Base-by-base conservation (phyloP, 345 rosid species). In the Salix caprea region DNA sequence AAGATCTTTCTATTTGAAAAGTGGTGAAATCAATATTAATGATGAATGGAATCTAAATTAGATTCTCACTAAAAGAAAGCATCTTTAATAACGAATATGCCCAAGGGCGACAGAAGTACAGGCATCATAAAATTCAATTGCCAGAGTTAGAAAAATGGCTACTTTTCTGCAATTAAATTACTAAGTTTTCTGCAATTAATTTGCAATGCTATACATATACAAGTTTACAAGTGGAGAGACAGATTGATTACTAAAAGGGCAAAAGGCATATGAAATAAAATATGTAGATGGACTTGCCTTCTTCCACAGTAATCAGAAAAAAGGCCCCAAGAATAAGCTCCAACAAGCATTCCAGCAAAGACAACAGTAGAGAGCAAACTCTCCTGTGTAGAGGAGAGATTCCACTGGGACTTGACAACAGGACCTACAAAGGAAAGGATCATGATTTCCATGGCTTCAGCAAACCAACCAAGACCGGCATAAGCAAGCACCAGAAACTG, bases 361-460 rank as follows among this genome's bases (percentile, higher is more conserved):
- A 86, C 87, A 62, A 76, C 82, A 30, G 78, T 82, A 6, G 87
- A 70, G 65, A 88, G 28, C 3, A 84, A 46, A 72, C 85, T 84
- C 78, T 88, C 86, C 46, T 86, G 77, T 28, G 19, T 65, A 0
- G 86, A 81, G 13, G 91, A 82, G 78, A 88, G 84, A 3, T 26
- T 70, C 90, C 90, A 88, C 32, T 85, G 69, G 5, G 81, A 52
- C 77, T 86, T 81, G 23, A 88, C 84, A 18, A 81, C 78, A 36
- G 80, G 73, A 34, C 90, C 90, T 14, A 88, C 79, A 24, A 88
- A 88, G 21, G 89, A 88, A 21, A 88, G 85, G 70, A 88, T 84
- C 90, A 88, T 88, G 19, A 88, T 76, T 32, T 86, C 89, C 87
- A 88, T 84, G 3, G 89, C 89, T 74, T 84, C 90, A 2, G 89